Percentiles rank a stretch among this genome's conserved stretches.
These are phyloP conservation scores for Calonectria crousiana DNA, from an alignment of 2,329 filamentous ascomycete genomes.

Conservation along the genomic window DNA sequence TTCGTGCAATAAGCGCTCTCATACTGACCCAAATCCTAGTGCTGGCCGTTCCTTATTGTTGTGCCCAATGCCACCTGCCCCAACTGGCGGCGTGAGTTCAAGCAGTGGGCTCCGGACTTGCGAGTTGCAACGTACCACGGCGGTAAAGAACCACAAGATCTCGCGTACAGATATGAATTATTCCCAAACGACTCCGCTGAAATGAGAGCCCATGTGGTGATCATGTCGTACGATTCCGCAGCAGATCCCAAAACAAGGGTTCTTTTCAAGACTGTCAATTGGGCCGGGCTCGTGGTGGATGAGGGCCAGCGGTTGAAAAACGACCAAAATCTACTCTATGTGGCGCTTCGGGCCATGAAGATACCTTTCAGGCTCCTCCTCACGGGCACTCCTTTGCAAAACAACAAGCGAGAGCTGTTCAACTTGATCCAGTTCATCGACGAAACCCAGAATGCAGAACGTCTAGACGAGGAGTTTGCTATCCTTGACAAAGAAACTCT, in stretches of 20 bases:
- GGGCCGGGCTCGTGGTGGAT: slow-evolving; percentile 91
- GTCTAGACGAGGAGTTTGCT: slow-evolving; percentile 80
- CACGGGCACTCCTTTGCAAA: slow-evolving; percentile 93
- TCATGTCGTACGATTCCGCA: slow-evolving; percentile 94
- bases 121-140: slow-evolving; percentile 96
- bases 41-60: slow-evolving; percentile 93
- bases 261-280: slow-evolving; percentile 79
- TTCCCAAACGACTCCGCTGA: slow-evolving; percentile 76
- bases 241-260: slow-evolving; percentile 76
- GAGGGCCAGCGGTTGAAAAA: slow-evolving; percentile 97
- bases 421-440: slow-evolving; percentile 97
- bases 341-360: slow-evolving; percentile 77
- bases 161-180: slow-evolving; percentile 86
- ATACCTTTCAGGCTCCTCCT: slow-evolving; percentile 88
- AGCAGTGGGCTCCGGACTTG: slow-evolving; percentile 88
- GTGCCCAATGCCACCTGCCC: slow-evolving; percentile 95
- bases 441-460: slow-evolving; percentile 73
- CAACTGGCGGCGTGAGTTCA: slow-evolving; percentile 98
- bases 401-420: slow-evolving; percentile 94
- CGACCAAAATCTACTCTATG: slow-evolving; percentile 86
- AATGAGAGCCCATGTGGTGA: slow-evolving; percentile 89
- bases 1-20: not conserved
- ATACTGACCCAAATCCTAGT: slow-evolving; percentile 52
- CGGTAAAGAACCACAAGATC: slow-evolving; percentile 77
- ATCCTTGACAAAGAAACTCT: slow-evolving; percentile 88